Base-by-base conservation (phyloP, 768 basidiomycete species). In the Amanita polypyramis region DNA sequence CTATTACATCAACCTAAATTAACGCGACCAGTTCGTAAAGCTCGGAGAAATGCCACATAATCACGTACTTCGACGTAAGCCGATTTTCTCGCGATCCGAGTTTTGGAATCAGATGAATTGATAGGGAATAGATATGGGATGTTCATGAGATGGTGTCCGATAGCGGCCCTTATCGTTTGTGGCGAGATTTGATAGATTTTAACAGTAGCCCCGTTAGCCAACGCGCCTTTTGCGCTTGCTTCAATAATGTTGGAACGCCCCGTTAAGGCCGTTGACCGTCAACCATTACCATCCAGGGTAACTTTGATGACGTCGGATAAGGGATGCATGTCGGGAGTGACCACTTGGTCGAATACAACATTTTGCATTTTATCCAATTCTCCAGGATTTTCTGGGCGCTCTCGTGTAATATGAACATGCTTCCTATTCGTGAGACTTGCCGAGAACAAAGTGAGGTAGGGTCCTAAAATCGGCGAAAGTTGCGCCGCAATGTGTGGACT, bases 51-150 rank as follows among this genome's bases (percentile, higher is more conserved):
- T 4, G 4, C 56, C 43, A 29, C 57, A 43, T n/a, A 56, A 56
- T 9, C 9, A 63, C 61, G 62, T 57, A 68, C 65, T 58, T 72
- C 45, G 7, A 74, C 55, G 47, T 69, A 75, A 36, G 54, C 58
- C 3, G 72, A 76, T 51, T 70, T 77, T 30, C 79, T 67, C 7
- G 79, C 79, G 27, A 80, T 53, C 3, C 75, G 68, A 5, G 71
- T 54, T 53, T 64, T 75, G 1, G 58, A 42, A 14, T 62, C 61
- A n/a, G 53, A 48, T 4, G 63, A 62, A 23, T 68, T 55, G 8
- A 79, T 59, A 5, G 74, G 73, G 38, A 73, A 68, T 0, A 75
- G 76, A 36, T 67, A 76, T 0, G 39, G 5, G 5, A 77, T 48
- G 34, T 46, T 40, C 43, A 66, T 55, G 5, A 49, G 27, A 41